Conservation (phyloP, 2,329 filamentous ascomycete genomes). For the Peltaster fructicola region DNA sequence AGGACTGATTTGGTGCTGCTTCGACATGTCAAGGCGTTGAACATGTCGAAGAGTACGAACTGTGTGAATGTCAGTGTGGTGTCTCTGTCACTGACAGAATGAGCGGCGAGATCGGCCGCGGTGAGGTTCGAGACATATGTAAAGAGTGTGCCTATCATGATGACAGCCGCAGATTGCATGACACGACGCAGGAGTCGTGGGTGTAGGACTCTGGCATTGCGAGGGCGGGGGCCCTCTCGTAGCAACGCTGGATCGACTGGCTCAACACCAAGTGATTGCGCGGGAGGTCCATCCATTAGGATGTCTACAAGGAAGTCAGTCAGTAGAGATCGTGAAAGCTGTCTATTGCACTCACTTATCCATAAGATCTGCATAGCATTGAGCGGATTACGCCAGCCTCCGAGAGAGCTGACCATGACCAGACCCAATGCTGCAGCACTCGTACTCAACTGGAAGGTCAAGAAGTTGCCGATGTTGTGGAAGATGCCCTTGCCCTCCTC, state of each 20-base stretch:
- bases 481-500: conserved; percentile 99
- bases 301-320: conserved; percentile 47
- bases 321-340: conserved; percentile 1
- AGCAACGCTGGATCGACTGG: conserved; percentile 89
- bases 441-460: conserved; percentile 95
- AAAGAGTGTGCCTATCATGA: conserved; percentile 80
- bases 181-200: conserved; percentile 66
- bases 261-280: conserved; percentile 91
- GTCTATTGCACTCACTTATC: conserved; percentile 59
- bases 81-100: conserved; percentile 69
- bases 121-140: conserved; percentile 89
- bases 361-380: conserved; percentile 99
- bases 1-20: conserved; percentile 81
- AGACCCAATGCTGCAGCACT: conserved; percentile 84
- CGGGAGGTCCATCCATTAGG: conserved; percentile 96
- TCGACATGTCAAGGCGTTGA: conserved; percentile 87
- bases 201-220: conserved; percentile 83
- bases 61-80: conserved; percentile 99
- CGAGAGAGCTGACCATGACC: conserved; percentile 77
- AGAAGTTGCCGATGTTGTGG: conserved; percentile 98
- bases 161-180: conserved; percentile 68
- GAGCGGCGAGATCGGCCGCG: conserved; percentile 40
- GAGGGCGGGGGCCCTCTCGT: conserved; percentile 70
- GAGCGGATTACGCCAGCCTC: conserved; percentile 86
- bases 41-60: conserved; percentile 99